phyloP scores from a whole-genome alignment of 1,284 basidiomycete genomes.

The Tetrapyrgos nigripes region DNA sequence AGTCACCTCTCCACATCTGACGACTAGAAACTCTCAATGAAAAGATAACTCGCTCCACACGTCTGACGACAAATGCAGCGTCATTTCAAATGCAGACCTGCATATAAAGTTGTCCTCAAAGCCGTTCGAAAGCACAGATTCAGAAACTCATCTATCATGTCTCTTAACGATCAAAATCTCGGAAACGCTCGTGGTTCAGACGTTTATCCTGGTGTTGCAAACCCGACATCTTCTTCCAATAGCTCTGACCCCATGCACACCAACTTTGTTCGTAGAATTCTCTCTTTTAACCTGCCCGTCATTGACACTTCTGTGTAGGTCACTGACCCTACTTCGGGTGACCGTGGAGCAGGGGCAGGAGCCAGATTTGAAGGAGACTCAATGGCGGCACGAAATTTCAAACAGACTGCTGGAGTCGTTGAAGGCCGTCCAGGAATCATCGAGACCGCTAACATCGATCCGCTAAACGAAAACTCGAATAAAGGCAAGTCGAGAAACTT shows the following conservation, averaged over 20 bases:
- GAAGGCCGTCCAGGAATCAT: conserved; percentile 62
- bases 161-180: conserved; percentile 39
- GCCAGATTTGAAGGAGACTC: conserved; percentile 34
- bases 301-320: conserved; percentile 34
- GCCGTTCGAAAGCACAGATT: background rate
- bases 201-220: conserved; percentile 51
- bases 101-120: background rate
- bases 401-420: conserved; percentile 48
- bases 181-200: conserved; percentile 41
- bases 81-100: background rate
- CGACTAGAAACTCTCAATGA: background rate
- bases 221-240: conserved; percentile 47
- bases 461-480: conserved; percentile 52
- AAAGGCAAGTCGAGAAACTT: conserved; percentile 34
- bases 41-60: background rate
- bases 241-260: conserved; percentile 42
- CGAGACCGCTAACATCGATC: conserved; percentile 56
- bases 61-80: background rate
- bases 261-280: conserved; percentile 48
- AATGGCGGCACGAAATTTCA: conserved; percentile 37
- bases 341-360: conserved; percentile 49
- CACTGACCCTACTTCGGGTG: conserved; percentile 44
- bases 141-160: conserved; percentile 22
- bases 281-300: background rate
- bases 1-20: conserved; percentile 1